These are phyloP conservation scores for Aspergillus sp. DNA, from an alignment of 2,329 filamentous ascomycete species.

Conservation along the genomic window DNA sequence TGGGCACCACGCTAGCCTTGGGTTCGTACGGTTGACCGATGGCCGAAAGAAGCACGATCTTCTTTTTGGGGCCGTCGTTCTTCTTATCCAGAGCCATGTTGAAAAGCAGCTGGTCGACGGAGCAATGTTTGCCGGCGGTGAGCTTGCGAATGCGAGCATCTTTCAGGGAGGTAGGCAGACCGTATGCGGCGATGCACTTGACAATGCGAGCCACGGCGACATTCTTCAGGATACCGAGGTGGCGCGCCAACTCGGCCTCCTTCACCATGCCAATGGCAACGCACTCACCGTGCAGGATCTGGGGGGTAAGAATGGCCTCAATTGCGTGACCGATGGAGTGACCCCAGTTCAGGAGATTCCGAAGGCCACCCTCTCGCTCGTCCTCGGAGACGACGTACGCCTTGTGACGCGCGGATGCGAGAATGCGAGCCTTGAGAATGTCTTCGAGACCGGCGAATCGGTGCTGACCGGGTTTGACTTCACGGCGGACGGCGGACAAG, in stretches of 20 bases:
- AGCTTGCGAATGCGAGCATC: slow-evolving; percentile 80
- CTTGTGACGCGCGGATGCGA: slow-evolving; percentile 90
- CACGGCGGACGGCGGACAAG: slow-evolving; percentile 66
- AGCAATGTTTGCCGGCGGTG: slow-evolving; percentile 82
- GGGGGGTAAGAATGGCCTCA: slow-evolving; percentile 91
- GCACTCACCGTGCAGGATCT: slow-evolving; percentile 91
- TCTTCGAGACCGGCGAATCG: slow-evolving; percentile 69
- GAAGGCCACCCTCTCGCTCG: slow-evolving; percentile 87
- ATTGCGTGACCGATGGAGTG: slow-evolving; percentile 97
- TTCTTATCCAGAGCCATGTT: slow-evolving; percentile 99
- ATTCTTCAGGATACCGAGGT: slow-evolving; percentile 79
- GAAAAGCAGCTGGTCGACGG: slow-evolving; percentile 77
- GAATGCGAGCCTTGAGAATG: slow-evolving; percentile 73
- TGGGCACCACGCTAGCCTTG: slow-evolving; percentile 84
- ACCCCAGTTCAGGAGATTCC: slow-evolving; percentile 95
- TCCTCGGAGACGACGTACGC: slow-evolving; percentile 91
- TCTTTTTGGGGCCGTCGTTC: slow-evolving; percentile 93
- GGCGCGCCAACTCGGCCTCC: slow-evolving; percentile 88
- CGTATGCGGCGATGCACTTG: slow-evolving; percentile 94
- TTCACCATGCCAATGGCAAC: slow-evolving; percentile 99
- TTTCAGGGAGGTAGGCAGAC: slow-evolving; percentile 77
- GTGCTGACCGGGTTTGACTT: slow-evolving; percentile 52
- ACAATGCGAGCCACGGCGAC: slow-evolving; percentile 84
- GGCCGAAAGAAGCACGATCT: slow-evolving; percentile 85
- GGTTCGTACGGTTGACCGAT: slow-evolving; percentile 87